Conservation (phyloP, 805 yeast genomes). For the Clavispora asparagi region DNA sequence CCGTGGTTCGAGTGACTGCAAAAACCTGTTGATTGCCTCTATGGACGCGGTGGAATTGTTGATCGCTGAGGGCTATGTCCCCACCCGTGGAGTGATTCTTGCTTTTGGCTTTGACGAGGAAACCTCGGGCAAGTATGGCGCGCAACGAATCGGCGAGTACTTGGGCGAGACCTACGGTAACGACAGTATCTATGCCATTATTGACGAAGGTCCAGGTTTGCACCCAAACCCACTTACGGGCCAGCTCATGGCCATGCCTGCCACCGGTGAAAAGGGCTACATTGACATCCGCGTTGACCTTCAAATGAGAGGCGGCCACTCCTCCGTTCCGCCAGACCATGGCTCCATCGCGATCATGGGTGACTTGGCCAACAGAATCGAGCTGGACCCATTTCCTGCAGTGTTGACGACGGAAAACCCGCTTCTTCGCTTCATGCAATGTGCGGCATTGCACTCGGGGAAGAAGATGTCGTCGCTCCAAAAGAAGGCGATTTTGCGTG, state of each 20-base stretch:
- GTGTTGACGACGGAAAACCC: slow-evolving; percentile 54
- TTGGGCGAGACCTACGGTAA: slow-evolving; percentile 8
- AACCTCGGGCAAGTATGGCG: slow-evolving; percentile 12
- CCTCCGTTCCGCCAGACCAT: slow-evolving; percentile 77
- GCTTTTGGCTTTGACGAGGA: slow-evolving; percentile 17
- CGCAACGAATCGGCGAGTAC: slow-evolving; percentile 5
- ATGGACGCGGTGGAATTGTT: slow-evolving; percentile 11
- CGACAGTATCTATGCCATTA: slow-evolving; percentile 11
- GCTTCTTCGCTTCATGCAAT: slow-evolving; percentile 49
- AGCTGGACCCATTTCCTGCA: slow-evolving; percentile 49
- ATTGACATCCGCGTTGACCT: slow-evolving; percentile 21
- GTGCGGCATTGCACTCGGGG: slow-evolving; percentile 51
- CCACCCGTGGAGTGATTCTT: slow-evolving; percentile 9
- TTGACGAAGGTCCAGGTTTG: slow-evolving; percentile 16
- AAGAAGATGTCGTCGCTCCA: slow-evolving; percentile 17
- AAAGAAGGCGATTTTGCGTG: slow-evolving; percentile 29
- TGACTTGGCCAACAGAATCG: slow-evolving; percentile 52
- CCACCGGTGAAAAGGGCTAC: slow-evolving; percentile 14
- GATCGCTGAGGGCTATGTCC: slow-evolving; percentile 6
- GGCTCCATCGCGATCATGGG: slow-evolving; percentile 73
- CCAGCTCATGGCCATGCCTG: slow-evolving; percentile 10
- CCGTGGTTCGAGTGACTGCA: slow-evolving; percentile 2
- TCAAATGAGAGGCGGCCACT: slow-evolving; percentile 71
- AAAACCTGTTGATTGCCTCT: slow-evolving; percentile 1
- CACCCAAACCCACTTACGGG: slow-evolving; percentile 7